phyloP scores from a whole-genome alignment of 495 filamentous ascomycete species.

The Trichocladium uniseriatum region DNA sequence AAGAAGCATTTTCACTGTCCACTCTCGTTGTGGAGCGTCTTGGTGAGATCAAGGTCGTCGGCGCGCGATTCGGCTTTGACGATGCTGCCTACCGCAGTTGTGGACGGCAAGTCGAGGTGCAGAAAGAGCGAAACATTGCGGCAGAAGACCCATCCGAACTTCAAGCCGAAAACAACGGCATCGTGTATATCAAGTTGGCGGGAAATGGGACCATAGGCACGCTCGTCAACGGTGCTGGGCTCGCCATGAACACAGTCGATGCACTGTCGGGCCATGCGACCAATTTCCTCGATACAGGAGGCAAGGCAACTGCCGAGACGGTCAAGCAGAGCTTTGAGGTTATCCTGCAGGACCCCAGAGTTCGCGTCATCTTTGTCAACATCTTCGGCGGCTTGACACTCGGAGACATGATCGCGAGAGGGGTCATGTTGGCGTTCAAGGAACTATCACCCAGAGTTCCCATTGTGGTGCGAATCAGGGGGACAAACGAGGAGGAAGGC shows the following conservation, averaged over 20 bases:
- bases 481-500: conserved; percentile 71
- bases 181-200: conserved; percentile 57
- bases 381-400: conserved; percentile 82
- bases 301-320: conserved; percentile 79
- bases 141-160: conserved; percentile 50
- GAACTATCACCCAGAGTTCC: conserved; percentile 62
- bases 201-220: conserved; percentile 55
- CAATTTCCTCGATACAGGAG: conserved; percentile 86
- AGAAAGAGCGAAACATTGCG: conserved; percentile 43
- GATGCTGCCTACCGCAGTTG: conserved; percentile 64
- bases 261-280: conserved; percentile 58
- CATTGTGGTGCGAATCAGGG: conserved; percentile 74
- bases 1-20: conserved; percentile 58
- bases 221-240: conserved; percentile 77
- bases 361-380: conserved; percentile 73
- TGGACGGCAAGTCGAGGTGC: conserved; percentile 56
- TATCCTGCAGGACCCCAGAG: conserved; percentile 60
- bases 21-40: conserved; percentile 35
- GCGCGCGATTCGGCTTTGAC: conserved; percentile 57
- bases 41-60: conserved; percentile 39
- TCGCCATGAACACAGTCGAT: conserved; percentile 90
- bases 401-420: conserved; percentile 84
- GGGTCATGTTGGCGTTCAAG: conserved; percentile 67
- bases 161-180: conserved; percentile 60
- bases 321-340: conserved; percentile 68